These are phyloP conservation scores for Epichloe glyceriae DNA, from an alignment of 2,329 filamentous ascomycete genomes.

Conservation along the genomic window DNA sequence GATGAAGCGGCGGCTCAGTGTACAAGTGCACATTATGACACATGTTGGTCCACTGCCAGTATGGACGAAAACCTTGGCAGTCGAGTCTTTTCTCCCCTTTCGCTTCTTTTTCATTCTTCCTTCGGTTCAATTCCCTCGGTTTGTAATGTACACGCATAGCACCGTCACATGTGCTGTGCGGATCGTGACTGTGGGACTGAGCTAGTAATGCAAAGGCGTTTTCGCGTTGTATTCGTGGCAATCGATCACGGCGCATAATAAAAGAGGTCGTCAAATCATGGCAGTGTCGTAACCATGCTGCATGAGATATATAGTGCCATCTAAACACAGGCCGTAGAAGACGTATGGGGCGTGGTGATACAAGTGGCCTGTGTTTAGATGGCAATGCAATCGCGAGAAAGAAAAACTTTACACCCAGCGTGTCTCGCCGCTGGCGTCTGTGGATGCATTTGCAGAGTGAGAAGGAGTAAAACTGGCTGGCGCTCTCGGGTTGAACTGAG, in stretches of 20 bases:
- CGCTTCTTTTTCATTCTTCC: not conserved
- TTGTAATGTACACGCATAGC: slow-evolving; percentile 23
- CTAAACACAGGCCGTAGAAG: slow-evolving; percentile 11
- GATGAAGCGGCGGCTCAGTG: slow-evolving; percentile 16
- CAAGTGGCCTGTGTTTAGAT: slow-evolving; percentile 17
- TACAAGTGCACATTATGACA: slow-evolving; percentile 20
- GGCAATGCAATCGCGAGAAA: slow-evolving; percentile 12
- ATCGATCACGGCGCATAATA: slow-evolving; percentile 21
- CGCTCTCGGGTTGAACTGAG: slow-evolving; percentile 17
- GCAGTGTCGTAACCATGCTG: slow-evolving; percentile 23
- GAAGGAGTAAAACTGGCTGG: slow-evolving; percentile 15
- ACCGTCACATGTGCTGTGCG: slow-evolving; percentile 15
- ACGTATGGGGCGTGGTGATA: slow-evolving; percentile 11
- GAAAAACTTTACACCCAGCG: slow-evolving; percentile 25
- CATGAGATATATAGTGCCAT: slow-evolving; percentile 16
- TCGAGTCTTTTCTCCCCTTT: slow-evolving; percentile 7
- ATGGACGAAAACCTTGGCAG: slow-evolving; percentile 1
- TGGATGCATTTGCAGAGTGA: slow-evolving; percentile 13
- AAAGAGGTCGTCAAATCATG: slow-evolving; percentile 30
- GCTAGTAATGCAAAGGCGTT: slow-evolving; percentile 13
- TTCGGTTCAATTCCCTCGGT: slow-evolving; percentile 13
- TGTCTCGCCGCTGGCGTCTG: slow-evolving; percentile 19
- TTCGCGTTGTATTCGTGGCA: slow-evolving; percentile 9
- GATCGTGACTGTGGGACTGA: slow-evolving; percentile 11
- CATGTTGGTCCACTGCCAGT: slow-evolving; percentile 7